phyloP scores from a whole-genome alignment of 805 yeast genomes.

The Saturnispora gosingensis region DNA sequence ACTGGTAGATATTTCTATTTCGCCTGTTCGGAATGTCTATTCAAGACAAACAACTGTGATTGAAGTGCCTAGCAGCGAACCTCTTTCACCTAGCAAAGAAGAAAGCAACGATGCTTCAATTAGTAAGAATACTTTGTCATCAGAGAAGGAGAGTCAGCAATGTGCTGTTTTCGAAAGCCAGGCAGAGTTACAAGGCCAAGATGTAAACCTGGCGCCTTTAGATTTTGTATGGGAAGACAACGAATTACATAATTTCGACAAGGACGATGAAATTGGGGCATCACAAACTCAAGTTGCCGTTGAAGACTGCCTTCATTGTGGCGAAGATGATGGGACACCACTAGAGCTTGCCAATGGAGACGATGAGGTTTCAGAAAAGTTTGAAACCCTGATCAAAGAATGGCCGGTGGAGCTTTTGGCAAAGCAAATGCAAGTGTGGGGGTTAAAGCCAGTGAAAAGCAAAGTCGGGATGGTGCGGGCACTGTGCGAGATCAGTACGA shows the following conservation, averaged over 20 bases:
- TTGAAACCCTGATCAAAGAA: conserved; percentile 7
- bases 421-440: conserved; percentile 28
- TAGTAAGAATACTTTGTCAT: no score
- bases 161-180: no score
- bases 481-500: conserved; percentile 17
- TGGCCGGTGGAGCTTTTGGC: conserved; percentile 11
- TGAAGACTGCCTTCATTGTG: neutral
- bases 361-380: neutral
- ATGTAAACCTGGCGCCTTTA: neutral
- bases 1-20: neutral
- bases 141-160: no score
- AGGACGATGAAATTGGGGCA: conserved; percentile 18
- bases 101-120: neutral
- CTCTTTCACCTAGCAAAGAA: neutral
- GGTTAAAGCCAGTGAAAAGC: conserved; percentile 28
- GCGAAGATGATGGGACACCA: neutral
- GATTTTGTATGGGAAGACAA: neutral
- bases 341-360: neutral
- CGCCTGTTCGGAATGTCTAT: neutral
- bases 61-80: conserved; percentile 5
- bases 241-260: conserved; percentile 10
- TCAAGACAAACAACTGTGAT: neutral
- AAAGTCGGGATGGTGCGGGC: neutral
- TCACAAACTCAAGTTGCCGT: conserved; percentile 23
- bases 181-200: neutral